phyloP scores from a whole-genome alignment of 345 rosid species.

The Arabidopsis arenosa region DNA sequence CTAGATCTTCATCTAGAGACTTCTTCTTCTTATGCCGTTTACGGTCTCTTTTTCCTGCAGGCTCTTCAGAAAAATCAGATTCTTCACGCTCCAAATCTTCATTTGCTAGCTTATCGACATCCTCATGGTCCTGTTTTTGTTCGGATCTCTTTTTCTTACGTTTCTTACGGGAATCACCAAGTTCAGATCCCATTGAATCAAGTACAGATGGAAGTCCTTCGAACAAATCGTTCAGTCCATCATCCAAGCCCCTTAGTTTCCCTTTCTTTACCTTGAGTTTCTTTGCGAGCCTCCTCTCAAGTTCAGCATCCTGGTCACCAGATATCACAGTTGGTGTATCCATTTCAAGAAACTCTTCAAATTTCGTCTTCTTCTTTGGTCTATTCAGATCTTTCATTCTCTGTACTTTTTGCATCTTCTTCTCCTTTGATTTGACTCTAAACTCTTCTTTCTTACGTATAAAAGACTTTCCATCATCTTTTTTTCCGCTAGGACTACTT shows the following conservation, averaged over 20 bases:
- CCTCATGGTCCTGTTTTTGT: conserved; percentile 40
- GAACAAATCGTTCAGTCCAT: conserved; percentile 59
- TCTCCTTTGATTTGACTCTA: conserved; percentile 32
- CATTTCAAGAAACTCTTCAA: conserved; percentile 74
- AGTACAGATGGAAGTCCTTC: conserved; percentile 55
- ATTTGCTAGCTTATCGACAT: conserved; percentile 29
- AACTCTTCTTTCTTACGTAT: conserved; percentile 2
- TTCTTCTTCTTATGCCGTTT: conserved; percentile 49
- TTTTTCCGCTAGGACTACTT: conserved; percentile 28
- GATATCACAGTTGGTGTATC: conserved; percentile 46
- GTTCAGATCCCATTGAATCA: conserved; percentile 49
- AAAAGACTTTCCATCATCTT: conserved; percentile 4
- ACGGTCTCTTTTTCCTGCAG: conserved; percentile 25
- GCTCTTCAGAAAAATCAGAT: conserved; percentile 39
- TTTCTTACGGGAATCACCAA: conserved; percentile 46
- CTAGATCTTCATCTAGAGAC: conserved; percentile 45
- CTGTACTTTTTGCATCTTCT: conserved; percentile 42
- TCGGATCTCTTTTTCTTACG: conserved; percentile 50
- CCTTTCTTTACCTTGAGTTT: conserved; percentile 81
- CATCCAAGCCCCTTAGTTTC: conserved; percentile 69
- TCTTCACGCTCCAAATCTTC: conserved; percentile 42
- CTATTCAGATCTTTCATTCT: conserved; percentile 48
- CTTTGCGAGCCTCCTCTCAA: conserved; percentile 88
- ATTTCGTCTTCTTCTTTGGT: conserved; percentile 60
- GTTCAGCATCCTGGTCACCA: conserved; percentile 60